These are phyloP conservation scores for Sugiyamaella grinbergsii DNA, from an alignment of 1,139 yeast species.

Conservation along the genomic window DNA sequence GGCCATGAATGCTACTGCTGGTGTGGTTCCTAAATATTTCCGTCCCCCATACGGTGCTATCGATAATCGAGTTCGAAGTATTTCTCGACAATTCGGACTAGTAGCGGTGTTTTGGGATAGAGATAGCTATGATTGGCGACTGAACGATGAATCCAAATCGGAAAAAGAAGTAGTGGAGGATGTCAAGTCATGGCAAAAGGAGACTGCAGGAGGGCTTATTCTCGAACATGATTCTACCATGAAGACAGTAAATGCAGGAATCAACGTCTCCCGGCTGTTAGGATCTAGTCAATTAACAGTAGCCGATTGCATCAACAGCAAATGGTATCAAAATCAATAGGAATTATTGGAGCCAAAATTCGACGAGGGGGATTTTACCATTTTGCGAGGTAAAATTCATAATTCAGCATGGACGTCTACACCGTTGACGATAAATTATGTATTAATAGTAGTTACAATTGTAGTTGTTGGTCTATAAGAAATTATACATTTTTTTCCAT, in stretches of 20 bases:
- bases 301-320: conserved; percentile 77
- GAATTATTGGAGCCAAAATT: conserved; percentile 18
- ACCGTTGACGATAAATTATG: conserved; percentile 6
- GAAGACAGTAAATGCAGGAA: conserved; percentile 67
- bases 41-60: conserved; percentile 95
- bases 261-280: conserved; percentile 54
- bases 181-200: conserved; percentile 52
- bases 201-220: conserved; percentile 54
- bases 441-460: conserved; percentile 10
- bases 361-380: conserved; percentile 4
- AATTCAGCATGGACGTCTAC: conserved; percentile 11
- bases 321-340: conserved; percentile 35
- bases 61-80: conserved; percentile 78
- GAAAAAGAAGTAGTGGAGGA: conserved; percentile 56
- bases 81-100: conserved; percentile 84
- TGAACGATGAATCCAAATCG: conserved; percentile 47
- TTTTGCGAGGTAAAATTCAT: not conserved
- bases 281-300: conserved; percentile 68
- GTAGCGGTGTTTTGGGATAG: conserved; percentile 87
- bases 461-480: conserved; percentile 2
- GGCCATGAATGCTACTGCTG: conserved; percentile 95
- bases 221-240: conserved; percentile 79
- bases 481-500: not conserved
- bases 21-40: conserved; percentile 85
- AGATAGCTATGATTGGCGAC: conserved; percentile 89